These are phyloP conservation scores for Mycena haematopus DNA, from an alignment of 768 basidiomycete species.

Conservation along the genomic window DNA sequence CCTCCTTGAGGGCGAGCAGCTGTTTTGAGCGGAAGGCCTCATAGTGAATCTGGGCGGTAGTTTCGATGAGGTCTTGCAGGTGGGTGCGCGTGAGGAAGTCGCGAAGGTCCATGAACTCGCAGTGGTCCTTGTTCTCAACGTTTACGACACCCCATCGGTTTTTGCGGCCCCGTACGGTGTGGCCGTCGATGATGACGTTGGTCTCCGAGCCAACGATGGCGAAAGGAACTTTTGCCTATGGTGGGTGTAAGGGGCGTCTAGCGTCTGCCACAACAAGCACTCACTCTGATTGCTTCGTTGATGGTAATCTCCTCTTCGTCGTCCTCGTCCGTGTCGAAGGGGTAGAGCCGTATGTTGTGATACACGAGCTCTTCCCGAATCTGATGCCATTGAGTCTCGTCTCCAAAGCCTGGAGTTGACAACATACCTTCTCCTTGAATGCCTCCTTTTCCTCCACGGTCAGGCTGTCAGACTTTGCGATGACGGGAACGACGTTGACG, in stretches of 20 bases:
- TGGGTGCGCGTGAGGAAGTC: constrained; percentile 98
- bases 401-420: constrained; percentile 25
- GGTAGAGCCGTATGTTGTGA: constrained; percentile 94
- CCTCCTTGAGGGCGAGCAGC: constrained; percentile 95
- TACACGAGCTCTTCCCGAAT: constrained; percentile 92
- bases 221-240: constrained; percentile 92
- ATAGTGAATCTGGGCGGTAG: constrained; percentile 98
- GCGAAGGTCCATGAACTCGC: constrained; percentile 96
- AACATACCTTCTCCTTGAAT: constrained; percentile 87
- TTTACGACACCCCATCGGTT: constrained; percentile 99
- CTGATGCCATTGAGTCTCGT: constrained; percentile 43
- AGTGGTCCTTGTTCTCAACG: constrained; percentile 95
- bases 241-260: constrained; percentile 13
- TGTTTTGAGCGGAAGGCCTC: constrained; percentile 99
- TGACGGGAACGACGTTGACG: constrained; percentile 99
- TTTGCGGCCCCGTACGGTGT: constrained; percentile 93
- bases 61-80: constrained; percentile 98
- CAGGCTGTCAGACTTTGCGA: constrained; percentile 95
- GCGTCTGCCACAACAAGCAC: constrained; percentile 32
- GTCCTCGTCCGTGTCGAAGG: constrained; percentile 95
- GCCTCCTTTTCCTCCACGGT: constrained; percentile 90
- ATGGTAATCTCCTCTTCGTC: constrained; percentile 92
- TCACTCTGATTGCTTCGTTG: constrained; percentile 88
- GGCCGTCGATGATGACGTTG: constrained; percentile 94
- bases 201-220: constrained; percentile 97